phyloP scores from a whole-genome alignment of 148 eudicot genomes.

The Salicornia ramosissima region DNA sequence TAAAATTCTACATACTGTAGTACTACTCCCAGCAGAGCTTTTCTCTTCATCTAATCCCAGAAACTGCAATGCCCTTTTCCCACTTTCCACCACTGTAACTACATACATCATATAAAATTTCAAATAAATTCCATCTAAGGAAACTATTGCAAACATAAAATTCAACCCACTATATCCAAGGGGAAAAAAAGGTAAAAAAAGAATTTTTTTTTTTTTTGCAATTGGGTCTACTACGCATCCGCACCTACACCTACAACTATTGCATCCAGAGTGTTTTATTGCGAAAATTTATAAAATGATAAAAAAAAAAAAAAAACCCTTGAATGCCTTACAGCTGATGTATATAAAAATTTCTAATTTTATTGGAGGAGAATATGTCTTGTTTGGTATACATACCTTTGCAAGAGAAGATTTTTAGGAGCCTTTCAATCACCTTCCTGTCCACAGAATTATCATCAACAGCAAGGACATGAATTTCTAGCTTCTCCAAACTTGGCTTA shows the following conservation, averaged over 20 bases:
- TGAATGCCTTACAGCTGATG: too few species aligned
- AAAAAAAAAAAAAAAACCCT: too few species aligned
- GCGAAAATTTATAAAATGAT: too few species aligned
- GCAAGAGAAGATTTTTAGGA: conserved; percentile 38
- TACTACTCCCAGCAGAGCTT: conserved; percentile 11
- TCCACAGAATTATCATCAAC: conserved; percentile 43
- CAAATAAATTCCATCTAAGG: too few species aligned
- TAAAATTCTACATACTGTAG: conserved; percentile 15
- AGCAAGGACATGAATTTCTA: conserved; percentile 37
- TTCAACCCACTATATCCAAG: too few species aligned
- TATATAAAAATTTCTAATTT: too few species aligned
- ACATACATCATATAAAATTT: conserved; percentile 5
- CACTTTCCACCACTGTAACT: conserved; percentile 48
- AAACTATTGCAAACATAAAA: too few species aligned
- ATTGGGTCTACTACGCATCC: too few species aligned
- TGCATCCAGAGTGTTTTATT: too few species aligned
- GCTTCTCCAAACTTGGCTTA: conserved; percentile 19
- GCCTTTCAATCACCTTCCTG: conserved; percentile 40
- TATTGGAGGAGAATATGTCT: background rate
- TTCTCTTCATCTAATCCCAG: conserved; percentile 38
- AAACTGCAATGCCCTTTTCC: conserved; percentile 41
- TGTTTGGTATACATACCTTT: conserved; percentile 28
- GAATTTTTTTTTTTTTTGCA: background rate
- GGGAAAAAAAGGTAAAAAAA: background rate
- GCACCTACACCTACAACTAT: too few species aligned